Evolutionary conservation across 1,139 yeast species (phyloP), one percentile per base, ranked within the genome.

Genomic region (Pneumocystis wakefieldiae): DNA sequence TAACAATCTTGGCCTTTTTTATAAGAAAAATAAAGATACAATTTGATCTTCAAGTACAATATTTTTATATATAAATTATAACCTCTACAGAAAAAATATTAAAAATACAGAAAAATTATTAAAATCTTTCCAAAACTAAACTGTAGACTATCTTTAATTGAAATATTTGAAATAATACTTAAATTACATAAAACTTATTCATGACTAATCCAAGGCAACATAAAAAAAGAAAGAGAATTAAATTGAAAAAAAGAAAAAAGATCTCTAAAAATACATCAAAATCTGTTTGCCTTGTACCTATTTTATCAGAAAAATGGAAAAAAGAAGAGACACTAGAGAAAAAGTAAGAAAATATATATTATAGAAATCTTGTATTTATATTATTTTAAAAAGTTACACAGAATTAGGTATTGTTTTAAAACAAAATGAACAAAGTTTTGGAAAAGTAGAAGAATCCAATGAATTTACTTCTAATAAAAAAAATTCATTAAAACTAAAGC

Each of bases 401-500:
- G n/a, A 24, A 4, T 12, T 48, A 12, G 55, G 55, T 8, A 28
- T 48, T 24, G 15, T 48, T n/a, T 28, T 29, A 48, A 48, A 48
- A 15, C 55, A 28, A 10, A 48, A 48, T 24, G 12, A 48, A 12
- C 2, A 19, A 10, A 24, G 24, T 17, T 4, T 2, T 17, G 2
- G 1, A 41, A 41, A 17, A 41, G 24, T 4, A 24, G 12, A 24
- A 10, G 15, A 12, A 24, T 12, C 6, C n/a, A 24, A 24, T 8
- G 15, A n/a, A 8, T 48, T 15, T 24, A 3, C 24, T 24, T 48
- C 15, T 5, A 24, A 48, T 4, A 24, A 48, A 24, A 24, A 48
- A 2, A 19, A 48, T 24, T 3, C 3, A 10, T 48, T 19, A n/a
- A 24, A 19, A n/a, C 37, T 64, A 79, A 70, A 85, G 83, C 67